Base-by-base conservation (phyloP, 2,329 filamentous ascomycete species). In the Sordariomycetes sp. region DNA sequence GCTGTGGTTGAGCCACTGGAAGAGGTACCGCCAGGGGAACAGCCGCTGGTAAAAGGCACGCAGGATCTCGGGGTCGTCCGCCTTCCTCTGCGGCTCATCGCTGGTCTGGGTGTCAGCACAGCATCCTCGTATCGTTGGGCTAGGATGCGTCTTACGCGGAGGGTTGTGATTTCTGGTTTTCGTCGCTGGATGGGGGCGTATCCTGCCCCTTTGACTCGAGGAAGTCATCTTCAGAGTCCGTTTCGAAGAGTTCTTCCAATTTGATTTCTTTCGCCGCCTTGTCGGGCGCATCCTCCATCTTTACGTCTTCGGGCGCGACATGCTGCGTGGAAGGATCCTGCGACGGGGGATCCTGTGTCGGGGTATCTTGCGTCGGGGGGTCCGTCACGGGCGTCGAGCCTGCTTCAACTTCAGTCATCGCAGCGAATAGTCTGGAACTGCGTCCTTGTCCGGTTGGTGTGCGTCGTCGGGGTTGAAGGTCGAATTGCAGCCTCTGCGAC, bases 1-100 rank as follows among this genome's bases (percentile, higher is more conserved):
- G 57, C 89, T 89, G 71, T 97, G 94, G 68, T 97, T 99, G 53
- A 99, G 82, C 94, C 94, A 99, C 70, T 96, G 91, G 72, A 96
- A 99, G 22, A 97, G 83, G 60, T 89, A 87, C 59, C 91, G 84
- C 78, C 95, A 99, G 4, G 94, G 94, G 65, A 97, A 97, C 42
- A 99, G 78, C 53, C 94, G 89, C 67, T 95, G 89, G 69, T 99
- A 99, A 74, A 96, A 99, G 62, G 87, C 89, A 64, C 88, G 84
- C 84, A 97, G 90, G 12, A 95, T 81, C 66, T 91, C 60, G 13
- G 59, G 59, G 35, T 61, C 60, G 4, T 58, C 58, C n/a, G 61
- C 61, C 32, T 52, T 52, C 28, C 52, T 52, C 10, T 35, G 36
- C 7, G 50, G 20, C 22, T 35, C 25, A 32, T 35, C 52, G 15